Evolutionary conservation across 768 basidiomycete species (phyloP).

Genomic region (Mycena pura): DNA sequence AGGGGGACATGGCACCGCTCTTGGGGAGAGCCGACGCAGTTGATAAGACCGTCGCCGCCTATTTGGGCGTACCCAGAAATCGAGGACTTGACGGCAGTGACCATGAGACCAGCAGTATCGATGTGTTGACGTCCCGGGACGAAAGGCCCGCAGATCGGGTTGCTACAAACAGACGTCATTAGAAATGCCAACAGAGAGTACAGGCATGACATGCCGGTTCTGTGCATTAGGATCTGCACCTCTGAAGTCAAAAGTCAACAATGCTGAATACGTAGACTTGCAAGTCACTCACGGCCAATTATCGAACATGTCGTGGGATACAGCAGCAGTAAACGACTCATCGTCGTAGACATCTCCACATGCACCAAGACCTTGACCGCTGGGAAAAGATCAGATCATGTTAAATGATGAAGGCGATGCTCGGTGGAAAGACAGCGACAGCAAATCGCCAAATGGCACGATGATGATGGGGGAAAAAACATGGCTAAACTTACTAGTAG

Average conservation of each 20-base stretch:
- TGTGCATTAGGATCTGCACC: no score
- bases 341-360: constrained; percentile 41
- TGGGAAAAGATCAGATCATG: constrained; percentile 23
- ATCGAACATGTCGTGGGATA: constrained; percentile 36
- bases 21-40: constrained; percentile 4
- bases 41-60: constrained; percentile 38
- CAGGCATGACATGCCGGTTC: constrained; percentile 29
- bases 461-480: background rate
- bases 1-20: constrained; percentile 26
- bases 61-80: constrained; percentile 27
- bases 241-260: no score
- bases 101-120: constrained; percentile 27
- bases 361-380: constrained; percentile 37
- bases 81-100: constrained; percentile 28
- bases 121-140: constrained; percentile 33
- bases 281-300: constrained; percentile 13
- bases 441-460: no score
- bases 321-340: constrained; percentile 37
- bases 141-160: constrained; percentile 40
- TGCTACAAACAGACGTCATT: constrained; percentile 13
- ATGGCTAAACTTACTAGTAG: constrained; percentile 35
- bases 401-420: background rate
- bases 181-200: background rate
- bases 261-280: no score
- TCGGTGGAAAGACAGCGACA: background rate